Conservation (phyloP, 495 filamentous ascomycete species). For the Neurospora sp. region DNA sequence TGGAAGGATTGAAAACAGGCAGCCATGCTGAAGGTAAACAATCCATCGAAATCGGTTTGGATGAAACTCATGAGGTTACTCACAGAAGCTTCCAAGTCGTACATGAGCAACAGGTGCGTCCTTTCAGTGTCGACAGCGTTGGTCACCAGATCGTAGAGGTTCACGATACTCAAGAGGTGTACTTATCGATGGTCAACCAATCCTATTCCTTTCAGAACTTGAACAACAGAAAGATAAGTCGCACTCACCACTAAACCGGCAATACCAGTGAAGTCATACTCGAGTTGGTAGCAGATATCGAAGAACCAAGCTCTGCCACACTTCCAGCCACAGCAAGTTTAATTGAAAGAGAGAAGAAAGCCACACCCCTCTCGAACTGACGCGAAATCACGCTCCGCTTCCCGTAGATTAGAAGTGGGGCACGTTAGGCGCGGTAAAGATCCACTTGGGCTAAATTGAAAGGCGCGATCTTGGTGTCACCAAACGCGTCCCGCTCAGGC, state of each 20-base stretch:
- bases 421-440: not conserved
- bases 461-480: slow-evolving; percentile 5
- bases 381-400: not conserved
- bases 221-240: not conserved
- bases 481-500: not conserved
- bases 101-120: not conserved
- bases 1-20: not conserved
- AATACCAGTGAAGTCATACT: not conserved
- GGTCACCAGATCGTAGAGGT: not conserved
- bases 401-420: not conserved
- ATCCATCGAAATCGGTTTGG: not conserved
- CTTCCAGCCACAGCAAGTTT: not conserved
- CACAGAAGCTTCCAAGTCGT: not conserved
- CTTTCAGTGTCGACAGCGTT: not conserved
- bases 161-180: not conserved
- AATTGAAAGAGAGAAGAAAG: not conserved
- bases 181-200: not conserved
- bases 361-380: not conserved
- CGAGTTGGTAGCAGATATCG: not conserved
- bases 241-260: not conserved
- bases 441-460: slow-evolving; percentile 1
- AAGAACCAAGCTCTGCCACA: not conserved
- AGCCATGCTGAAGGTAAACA: not conserved
- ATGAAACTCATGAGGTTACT: not conserved
- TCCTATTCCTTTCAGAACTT: not conserved